phyloP scores from a whole-genome alignment of 2,329 filamentous ascomycete species.

The Verticillium nubilum region DNA sequence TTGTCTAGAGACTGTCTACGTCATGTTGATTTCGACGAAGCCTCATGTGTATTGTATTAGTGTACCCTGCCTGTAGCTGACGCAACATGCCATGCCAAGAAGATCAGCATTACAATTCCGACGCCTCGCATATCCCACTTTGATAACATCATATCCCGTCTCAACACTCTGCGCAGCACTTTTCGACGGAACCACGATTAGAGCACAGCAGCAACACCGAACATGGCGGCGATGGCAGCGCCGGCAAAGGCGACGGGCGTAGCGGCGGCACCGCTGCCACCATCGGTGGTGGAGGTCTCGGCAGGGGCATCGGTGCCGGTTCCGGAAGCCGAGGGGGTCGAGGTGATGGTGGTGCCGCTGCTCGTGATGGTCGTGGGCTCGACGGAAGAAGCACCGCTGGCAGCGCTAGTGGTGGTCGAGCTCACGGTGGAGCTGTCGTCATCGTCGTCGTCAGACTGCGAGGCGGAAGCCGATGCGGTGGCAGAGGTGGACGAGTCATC shows the following conservation, averaged over 20 bases:
- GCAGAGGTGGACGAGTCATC: neutral
- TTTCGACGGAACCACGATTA: constrained; percentile 14
- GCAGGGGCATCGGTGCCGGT: neutral
- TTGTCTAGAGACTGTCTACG: neutral
- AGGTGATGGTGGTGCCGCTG: constrained; percentile 1
- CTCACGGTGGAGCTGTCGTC: constrained; percentile 8
- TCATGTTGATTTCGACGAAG: neutral
- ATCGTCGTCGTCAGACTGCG: neutral
- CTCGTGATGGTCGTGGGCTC: neutral
- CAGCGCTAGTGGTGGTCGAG: neutral
- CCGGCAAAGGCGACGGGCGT: constrained; percentile 19
- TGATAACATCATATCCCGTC: neutral
- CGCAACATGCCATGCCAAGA: neutral
- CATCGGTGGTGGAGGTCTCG: constrained; percentile 5
- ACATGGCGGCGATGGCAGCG: constrained; percentile 19
- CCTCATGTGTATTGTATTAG: neutral
- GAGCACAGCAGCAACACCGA: constrained; percentile 23
- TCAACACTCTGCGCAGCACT: neutral
- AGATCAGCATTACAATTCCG: neutral
- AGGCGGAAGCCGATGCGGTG: neutral
- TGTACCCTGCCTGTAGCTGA: neutral
- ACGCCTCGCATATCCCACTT: neutral
- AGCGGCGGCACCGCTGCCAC: constrained; percentile 14
- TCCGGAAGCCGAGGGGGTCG: neutral
- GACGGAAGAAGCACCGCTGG: neutral